phyloP scores from a whole-genome alignment of 2,329 filamentous ascomycete genomes.

The Huntiella moniliformis region DNA sequence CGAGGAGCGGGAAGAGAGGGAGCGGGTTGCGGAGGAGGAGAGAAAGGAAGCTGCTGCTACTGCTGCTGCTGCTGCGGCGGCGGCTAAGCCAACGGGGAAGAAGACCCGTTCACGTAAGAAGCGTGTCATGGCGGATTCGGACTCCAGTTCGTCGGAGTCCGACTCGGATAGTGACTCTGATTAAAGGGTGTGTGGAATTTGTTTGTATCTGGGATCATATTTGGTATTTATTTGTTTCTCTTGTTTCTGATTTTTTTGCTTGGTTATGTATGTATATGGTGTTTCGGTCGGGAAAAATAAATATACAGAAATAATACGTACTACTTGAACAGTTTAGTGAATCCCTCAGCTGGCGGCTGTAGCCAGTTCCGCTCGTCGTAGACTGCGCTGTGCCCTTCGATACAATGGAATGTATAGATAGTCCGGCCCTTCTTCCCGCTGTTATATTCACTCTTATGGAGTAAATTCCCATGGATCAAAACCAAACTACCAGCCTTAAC shows the following conservation, averaged over 20 bases:
- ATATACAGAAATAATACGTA: background rate
- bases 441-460: slow-evolving; percentile 95
- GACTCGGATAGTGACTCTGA: slow-evolving; percentile 17
- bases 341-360: slow-evolving; percentile 63
- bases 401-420: slow-evolving; percentile 95
- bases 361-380: slow-evolving; percentile 91
- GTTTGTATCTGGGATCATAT: background rate
- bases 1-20: background rate
- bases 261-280: no score
- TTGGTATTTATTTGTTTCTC: slow-evolving; percentile 2
- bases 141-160: slow-evolving; percentile 16
- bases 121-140: slow-evolving; percentile 15
- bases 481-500: slow-evolving; percentile 83
- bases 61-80: slow-evolving; percentile 2
- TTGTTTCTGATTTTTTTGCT: background rate
- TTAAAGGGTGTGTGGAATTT: background rate
- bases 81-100: slow-evolving; percentile 19
- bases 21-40: slow-evolving; percentile 5
- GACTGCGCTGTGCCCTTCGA: slow-evolving; percentile 53
- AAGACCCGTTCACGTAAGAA: slow-evolving; percentile 16
- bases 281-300: no score
- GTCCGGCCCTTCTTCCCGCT: slow-evolving; percentile 68
- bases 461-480: slow-evolving; percentile 81
- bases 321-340: slow-evolving; percentile 44
- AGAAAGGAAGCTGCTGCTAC: slow-evolving; percentile 11